phyloP scores from a whole-genome alignment of 805 yeast genomes.

The Wilhelminamyces savonicus region DNA sequence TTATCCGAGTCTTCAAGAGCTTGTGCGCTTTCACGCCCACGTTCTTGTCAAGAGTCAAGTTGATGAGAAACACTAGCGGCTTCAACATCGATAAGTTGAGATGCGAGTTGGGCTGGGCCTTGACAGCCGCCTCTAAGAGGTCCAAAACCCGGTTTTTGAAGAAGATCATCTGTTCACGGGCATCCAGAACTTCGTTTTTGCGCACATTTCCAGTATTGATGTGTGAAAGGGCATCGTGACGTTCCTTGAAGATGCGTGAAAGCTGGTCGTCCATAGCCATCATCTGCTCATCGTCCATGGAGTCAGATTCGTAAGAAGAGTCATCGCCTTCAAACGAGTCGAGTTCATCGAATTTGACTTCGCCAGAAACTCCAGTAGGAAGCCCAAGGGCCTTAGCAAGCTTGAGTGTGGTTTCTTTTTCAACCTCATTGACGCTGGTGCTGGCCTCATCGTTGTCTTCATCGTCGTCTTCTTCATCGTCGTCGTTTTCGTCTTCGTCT shows the following conservation, averaged over 20 bases:
- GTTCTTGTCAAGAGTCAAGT: conserved; percentile 60
- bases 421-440: conserved; percentile 15
- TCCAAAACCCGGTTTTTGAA: conserved; percentile 79
- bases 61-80: conserved; percentile 57
- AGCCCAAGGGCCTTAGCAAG: conserved; percentile 69
- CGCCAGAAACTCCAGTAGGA: conserved; percentile 40
- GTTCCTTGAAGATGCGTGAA: conserved; percentile 76
- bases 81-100: conserved; percentile 39
- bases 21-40: conserved; percentile 74
- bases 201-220: conserved; percentile 54
- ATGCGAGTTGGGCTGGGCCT: conserved; percentile 34
- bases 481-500: conserved; percentile 5
- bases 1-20: conserved; percentile 53
- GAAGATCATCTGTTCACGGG: conserved; percentile 70
- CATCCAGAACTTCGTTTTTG: conserved; percentile 69
- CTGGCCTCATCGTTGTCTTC: conserved; percentile 5
- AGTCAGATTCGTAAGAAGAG: conserved; percentile 56
- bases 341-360: conserved; percentile 37
- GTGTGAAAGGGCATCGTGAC: conserved; percentile 57
- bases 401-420: conserved; percentile 49
- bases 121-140: conserved; percentile 58
- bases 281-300: conserved; percentile 97
- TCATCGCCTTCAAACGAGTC: conserved; percentile 37
- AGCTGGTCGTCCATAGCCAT: conserved; percentile 85
- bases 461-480: conserved; percentile 6